A percentile compares a stretch with the other conserved stretches of the same genome.
These are phyloP conservation scores for Stygiomarasmius scandens DNA, from an alignment of 1,284 basidiomycete genomes.

Conservation along the genomic window DNA sequence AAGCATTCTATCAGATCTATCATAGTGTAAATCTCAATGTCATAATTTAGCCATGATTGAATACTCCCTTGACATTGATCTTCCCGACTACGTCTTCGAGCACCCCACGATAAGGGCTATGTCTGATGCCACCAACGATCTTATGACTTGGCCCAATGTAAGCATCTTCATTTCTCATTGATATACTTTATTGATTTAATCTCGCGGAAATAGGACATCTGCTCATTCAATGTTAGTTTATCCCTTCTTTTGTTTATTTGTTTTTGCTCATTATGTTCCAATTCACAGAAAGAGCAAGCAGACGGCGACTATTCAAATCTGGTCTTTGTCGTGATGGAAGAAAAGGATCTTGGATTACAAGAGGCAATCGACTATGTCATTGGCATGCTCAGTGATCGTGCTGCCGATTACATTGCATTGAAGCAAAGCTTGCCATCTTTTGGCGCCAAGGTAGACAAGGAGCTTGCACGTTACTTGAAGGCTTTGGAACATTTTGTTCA, in stretches of 20 bases:
- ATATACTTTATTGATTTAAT: conserved; percentile 10
- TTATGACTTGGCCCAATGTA: conserved; percentile 57
- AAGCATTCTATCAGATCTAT: conserved; percentile 9
- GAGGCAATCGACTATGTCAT: conserved; percentile 44
- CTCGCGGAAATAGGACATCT: conserved; percentile 38
- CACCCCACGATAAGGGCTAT: conserved; percentile 41
- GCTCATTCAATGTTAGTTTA: conserved; percentile 46
- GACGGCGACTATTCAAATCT: conserved; percentile 54
- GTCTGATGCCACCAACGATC: conserved; percentile 47
- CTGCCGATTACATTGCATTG: conserved; percentile 40
- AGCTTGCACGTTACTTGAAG: conserved; percentile 39
- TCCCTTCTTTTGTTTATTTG: conserved; percentile 8
- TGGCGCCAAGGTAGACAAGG: conserved; percentile 41
- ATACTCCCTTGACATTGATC: conserved; percentile 46
- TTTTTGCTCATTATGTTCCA: conserved; percentile 12
- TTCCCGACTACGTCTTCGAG: conserved; percentile 47
- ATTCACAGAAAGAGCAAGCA: conserved; percentile 48
- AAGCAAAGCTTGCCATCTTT: conserved; percentile 45
- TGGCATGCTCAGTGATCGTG: conserved; percentile 44
- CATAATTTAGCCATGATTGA: conserved; percentile 40
- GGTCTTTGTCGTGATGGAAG: conserved; percentile 49
- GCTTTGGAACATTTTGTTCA: conserved; percentile 51
- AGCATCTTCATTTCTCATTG: conserved; percentile 21
- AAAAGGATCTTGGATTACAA: conserved; percentile 45
- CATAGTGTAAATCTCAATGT: conserved; percentile 19